Percentiles rank a stretch among this genome's conserved stretches.
Conservation (phyloP, 2,329 filamentous ascomycete species). For the Dactylellina cionopaga region DNA sequence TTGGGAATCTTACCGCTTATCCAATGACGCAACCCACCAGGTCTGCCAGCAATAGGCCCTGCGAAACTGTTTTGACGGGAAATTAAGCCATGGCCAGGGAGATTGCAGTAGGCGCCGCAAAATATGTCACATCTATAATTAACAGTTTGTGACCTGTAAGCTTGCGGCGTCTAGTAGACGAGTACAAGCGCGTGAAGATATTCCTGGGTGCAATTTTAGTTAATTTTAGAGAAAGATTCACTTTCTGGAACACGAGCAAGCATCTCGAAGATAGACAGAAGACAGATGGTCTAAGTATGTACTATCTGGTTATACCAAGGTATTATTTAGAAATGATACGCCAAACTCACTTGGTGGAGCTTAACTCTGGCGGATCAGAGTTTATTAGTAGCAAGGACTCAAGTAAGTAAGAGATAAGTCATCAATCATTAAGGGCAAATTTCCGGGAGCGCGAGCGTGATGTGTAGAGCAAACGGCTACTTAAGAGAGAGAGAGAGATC, state of each 20-base stretch:
- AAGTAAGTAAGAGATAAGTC: too few species aligned
- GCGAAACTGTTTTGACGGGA: neutral
- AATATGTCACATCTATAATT: constrained; percentile 44
- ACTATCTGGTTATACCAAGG: too few species aligned
- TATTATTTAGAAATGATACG: too few species aligned
- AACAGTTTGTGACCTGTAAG: constrained; percentile 7
- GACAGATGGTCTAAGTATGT: neutral
- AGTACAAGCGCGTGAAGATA: constrained; percentile 41
- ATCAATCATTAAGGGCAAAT: neutral
- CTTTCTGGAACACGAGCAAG: constrained; percentile 5
- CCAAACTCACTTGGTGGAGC: too few species aligned
- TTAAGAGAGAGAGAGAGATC: neutral
- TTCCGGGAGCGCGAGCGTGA: neutral
- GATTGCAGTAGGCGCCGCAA: constrained; percentile 45
- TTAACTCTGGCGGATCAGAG: too few species aligned
- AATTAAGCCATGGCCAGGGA: constrained; percentile 33
- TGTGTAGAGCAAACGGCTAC: constrained; percentile 6
- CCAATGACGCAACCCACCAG: too few species aligned
- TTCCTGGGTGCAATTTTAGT: constrained; percentile 24
- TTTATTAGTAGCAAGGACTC: neutral
- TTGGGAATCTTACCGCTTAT: too few species aligned
- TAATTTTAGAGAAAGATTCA: constrained; percentile 27
- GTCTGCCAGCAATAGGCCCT: too few species aligned
- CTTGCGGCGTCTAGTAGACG: constrained; percentile 16
- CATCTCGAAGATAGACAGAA: constrained; percentile 23